Conservation (phyloP, 257 asterid genomes). For the Coffea eugenioides region DNA sequence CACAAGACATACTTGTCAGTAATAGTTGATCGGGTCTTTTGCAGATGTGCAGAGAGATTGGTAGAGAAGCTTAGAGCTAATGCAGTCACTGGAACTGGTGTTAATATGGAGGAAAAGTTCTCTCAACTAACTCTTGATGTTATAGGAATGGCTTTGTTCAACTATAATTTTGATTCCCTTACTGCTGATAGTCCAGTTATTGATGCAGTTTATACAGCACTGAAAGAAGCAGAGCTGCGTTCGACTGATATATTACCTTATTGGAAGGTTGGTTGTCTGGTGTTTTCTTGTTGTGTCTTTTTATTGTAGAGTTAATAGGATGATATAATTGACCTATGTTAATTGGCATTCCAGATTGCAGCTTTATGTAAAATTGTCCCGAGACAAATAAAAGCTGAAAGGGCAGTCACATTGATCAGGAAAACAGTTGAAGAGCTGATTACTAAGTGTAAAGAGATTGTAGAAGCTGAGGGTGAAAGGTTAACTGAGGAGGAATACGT, state of each 20-base stretch:
- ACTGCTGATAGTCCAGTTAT: constrained; percentile 83
- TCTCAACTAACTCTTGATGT: constrained; percentile 97
- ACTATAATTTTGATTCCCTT: constrained; percentile 85
- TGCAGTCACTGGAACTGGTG: constrained; percentile 56
- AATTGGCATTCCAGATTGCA: constrained; percentile 47
- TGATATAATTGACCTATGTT: neutral
- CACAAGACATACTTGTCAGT: constrained; percentile 98
- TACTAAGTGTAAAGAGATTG: constrained; percentile 76
- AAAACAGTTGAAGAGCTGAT: constrained; percentile 85
- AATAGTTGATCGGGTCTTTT: constrained; percentile 92
- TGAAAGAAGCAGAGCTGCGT: constrained; percentile 92
- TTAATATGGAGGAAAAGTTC: constrained; percentile 88
- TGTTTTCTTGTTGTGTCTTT: constrained; percentile 12
- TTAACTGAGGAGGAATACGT: constrained; percentile 87
- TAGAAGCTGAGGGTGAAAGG: constrained; percentile 89
- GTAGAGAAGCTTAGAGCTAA: constrained; percentile 69
- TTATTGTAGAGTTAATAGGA: constrained; percentile 10
- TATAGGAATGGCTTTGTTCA: constrained; percentile 85
- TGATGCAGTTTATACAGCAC: constrained; percentile 90
- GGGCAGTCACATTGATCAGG: constrained; percentile 74
- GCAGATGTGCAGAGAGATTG: constrained; percentile 87
- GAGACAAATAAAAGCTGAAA: constrained; percentile 85
- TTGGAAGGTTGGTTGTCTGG: constrained; percentile 71
- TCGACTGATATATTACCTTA: constrained; percentile 89
- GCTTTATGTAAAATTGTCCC: constrained; percentile 80